Percentiles rank a stretch among this genome's conserved stretches.
Conservation (phyloP, 345 rosid species). For the Excoecaria agallocha region DNA sequence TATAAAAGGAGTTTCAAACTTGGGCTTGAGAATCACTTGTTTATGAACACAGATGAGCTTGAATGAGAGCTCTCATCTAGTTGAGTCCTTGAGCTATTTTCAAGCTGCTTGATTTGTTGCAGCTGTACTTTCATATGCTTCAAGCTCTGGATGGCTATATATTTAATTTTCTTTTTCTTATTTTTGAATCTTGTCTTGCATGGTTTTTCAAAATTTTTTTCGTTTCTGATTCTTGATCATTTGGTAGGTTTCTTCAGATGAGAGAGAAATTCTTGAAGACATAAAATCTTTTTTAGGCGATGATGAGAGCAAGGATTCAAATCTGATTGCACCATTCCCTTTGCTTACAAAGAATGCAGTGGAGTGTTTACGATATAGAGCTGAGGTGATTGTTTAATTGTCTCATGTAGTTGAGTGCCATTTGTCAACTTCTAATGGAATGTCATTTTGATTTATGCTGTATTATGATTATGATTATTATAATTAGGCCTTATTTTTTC, state of each 20-base stretch:
- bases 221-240: conserved; percentile 18
- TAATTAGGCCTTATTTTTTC: not conserved
- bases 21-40: too few relatives aligned
- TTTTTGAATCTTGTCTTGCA: not conserved
- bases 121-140: too few relatives aligned
- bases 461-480: too few relatives aligned
- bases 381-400: conserved; percentile 56
- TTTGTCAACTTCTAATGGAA: too few relatives aligned
- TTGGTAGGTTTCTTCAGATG: conserved; percentile 72
- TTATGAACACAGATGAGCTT: too few relatives aligned
- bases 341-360: conserved; percentile 72
- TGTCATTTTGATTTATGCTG: too few relatives aligned
- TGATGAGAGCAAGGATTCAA: conserved; percentile 46
- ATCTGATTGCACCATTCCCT: conserved; percentile 57
- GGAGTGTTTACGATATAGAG: conserved; percentile 82
- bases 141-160: too few relatives aligned
- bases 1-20: too few relatives aligned
- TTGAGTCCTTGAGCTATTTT: too few relatives aligned
- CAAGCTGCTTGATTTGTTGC: too few relatives aligned
- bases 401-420: too few relatives aligned
- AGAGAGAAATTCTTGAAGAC: conserved; percentile 75
- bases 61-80: too few relatives aligned
- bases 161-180: not conserved
- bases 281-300: conserved; percentile 65
- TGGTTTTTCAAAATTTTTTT: not conserved